phyloP scores from a whole-genome alignment of 441 rosid genomes.

The Eutrema salsugineum region DNA sequence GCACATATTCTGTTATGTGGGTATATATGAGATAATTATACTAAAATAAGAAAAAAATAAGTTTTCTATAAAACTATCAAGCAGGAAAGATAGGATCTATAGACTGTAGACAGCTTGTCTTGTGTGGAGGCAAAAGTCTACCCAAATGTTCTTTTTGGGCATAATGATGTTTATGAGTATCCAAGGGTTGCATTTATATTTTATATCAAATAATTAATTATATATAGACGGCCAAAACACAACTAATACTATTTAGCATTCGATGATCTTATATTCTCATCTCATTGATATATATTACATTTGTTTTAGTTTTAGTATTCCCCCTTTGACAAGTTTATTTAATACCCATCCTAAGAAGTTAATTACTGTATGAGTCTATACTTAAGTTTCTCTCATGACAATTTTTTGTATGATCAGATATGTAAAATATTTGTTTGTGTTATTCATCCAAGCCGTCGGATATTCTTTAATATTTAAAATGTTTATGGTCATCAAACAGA shows the following conservation, averaged over 20 bases:
- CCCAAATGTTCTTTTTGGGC: conserved; percentile 12
- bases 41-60: neutral
- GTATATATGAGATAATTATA: neutral
- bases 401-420: neutral
- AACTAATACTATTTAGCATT: neutral
- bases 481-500: neutral
- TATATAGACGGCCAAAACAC: neutral
- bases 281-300: neutral
- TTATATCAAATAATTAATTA: neutral
- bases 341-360: too few relatives aligned
- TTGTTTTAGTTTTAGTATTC: neutral
- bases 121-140: conserved; percentile 9
- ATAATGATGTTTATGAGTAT: conserved; percentile 28
- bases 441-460: neutral
- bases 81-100: neutral
- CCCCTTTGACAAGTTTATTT: neutral
- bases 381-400: neutral
- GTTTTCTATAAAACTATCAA: neutral
- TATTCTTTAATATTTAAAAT: neutral
- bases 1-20: neutral
- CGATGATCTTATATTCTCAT: neutral
- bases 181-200: conserved; percentile 9
- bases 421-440: too few relatives aligned
- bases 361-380: too few relatives aligned
- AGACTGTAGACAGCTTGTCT: conserved; percentile 11